A percentile compares a stretch with the other conserved stretches of the same genome.
These are phyloP conservation scores for Cladosporium halotolerans DNA, from an alignment of 2,329 filamentous ascomycete genomes.

Conservation along the genomic window DNA sequence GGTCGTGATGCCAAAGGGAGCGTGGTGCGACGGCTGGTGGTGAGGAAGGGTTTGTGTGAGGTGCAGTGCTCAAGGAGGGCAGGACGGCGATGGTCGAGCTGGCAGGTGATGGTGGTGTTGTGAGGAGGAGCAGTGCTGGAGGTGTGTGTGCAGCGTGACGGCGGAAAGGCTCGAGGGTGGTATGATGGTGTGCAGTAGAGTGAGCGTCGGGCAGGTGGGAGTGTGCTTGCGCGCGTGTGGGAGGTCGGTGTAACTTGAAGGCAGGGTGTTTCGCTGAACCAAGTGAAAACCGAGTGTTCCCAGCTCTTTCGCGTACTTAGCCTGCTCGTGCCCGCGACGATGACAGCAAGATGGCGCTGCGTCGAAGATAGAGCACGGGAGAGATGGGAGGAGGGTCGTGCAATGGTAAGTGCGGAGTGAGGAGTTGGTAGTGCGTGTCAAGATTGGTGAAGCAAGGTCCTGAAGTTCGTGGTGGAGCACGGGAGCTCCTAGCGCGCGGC, in stretches of 20 bases:
- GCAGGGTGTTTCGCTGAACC: slow-evolving; percentile 6
- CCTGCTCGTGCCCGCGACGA: slow-evolving; percentile 7
- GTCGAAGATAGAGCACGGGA: neutral
- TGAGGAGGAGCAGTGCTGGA: slow-evolving; percentile 2
- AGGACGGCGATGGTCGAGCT: slow-evolving; percentile 1
- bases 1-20: slow-evolving; percentile 4
- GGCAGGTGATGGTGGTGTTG: slow-evolving; percentile 1
- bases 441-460: no score
- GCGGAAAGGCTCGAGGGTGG: slow-evolving; percentile 6
- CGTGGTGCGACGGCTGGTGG: neutral
- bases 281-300: neutral
- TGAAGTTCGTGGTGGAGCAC: no score
- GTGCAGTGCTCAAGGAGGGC: slow-evolving; percentile 6
- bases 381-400: no score
- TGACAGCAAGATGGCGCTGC: neutral
- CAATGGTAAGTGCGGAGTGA: no score
- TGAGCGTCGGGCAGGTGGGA: slow-evolving; percentile 3
- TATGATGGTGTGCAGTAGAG: slow-evolving; percentile 1
- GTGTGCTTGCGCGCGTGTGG: slow-evolving; percentile 1
- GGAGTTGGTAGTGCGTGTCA: no score
- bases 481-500: no score
- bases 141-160: neutral
- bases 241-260: slow-evolving; percentile 4
- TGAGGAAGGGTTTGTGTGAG: neutral
- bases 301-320: slow-evolving; percentile 11